A percentile compares a stretch with the other conserved stretches of the same genome.
phyloP scores from a whole-genome alignment of 2,329 filamentous ascomycete genomes.

The Neofusicoccum sp. region DNA sequence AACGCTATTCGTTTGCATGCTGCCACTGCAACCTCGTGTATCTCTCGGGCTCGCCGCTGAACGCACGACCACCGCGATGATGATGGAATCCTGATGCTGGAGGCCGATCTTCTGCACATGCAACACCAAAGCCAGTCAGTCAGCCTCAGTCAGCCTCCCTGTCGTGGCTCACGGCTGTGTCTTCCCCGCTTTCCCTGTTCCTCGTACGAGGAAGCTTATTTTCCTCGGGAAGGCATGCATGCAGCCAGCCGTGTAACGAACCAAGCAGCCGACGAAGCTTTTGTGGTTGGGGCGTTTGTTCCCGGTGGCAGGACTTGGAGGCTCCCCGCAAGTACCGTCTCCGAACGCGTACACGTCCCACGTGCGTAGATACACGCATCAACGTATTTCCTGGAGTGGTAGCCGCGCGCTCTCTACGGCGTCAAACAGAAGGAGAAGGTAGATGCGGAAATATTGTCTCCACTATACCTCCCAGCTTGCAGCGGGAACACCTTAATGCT shows the following conservation, averaged over 20 bases:
- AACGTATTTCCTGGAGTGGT: too few species aligned
- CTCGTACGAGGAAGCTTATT: conserved; percentile 6
- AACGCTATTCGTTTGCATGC: conserved; percentile 10
- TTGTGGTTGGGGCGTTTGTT: too few species aligned
- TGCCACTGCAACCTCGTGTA: conserved; percentile 13
- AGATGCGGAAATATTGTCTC: background rate
- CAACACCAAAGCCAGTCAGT: background rate
- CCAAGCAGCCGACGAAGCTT: background rate
- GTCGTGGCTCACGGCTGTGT: background rate
- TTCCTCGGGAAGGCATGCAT: background rate
- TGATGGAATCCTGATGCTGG: background rate
- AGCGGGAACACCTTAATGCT: background rate
- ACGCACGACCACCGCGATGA: background rate
- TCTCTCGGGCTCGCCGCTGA: conserved; percentile 3
- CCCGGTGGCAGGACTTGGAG: too few species aligned
- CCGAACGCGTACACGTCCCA: too few species aligned
- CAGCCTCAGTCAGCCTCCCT: background rate
- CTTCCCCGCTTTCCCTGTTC: background rate
- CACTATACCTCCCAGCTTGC: conserved; percentile 2
- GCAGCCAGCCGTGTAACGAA: background rate
- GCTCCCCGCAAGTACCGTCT: too few species aligned
- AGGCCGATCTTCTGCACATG: background rate
- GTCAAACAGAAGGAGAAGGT: background rate
- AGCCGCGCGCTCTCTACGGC: background rate
- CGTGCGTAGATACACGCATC: too few species aligned